Conservation (phyloP, 768 basidiomycete genomes). For the Leccinum boreale region DNA sequence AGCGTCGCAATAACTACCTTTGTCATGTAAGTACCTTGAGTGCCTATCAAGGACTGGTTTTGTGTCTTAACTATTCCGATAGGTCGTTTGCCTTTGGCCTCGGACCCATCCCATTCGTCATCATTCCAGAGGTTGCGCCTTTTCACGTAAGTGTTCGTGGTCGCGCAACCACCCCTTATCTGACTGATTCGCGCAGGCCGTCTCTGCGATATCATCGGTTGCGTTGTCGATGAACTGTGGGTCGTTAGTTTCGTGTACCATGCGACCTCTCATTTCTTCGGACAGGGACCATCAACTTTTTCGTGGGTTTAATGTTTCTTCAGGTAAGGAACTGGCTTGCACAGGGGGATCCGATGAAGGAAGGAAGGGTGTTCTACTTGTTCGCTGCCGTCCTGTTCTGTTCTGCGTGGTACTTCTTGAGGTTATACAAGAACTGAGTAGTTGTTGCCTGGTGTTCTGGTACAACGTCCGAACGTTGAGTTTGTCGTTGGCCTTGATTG, state of each 20-base stretch:
- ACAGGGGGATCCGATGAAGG: slow-evolving; percentile 53
- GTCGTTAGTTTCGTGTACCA: slow-evolving; percentile 18
- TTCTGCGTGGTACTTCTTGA: slow-evolving; percentile 22
- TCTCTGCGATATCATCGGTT: slow-evolving; percentile 76
- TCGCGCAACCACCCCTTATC: not conserved
- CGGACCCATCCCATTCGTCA: slow-evolving; percentile 90
- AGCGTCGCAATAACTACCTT: slow-evolving; percentile 77
- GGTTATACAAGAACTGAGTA: slow-evolving; percentile 23
- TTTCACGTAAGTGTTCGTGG: slow-evolving; percentile 50
- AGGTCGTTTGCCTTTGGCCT: slow-evolving; percentile 89
- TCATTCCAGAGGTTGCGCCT: slow-evolving; percentile 88
- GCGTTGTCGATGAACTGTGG: slow-evolving; percentile 70
- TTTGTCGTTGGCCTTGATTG: not conserved
- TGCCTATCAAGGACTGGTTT: slow-evolving; percentile 8
- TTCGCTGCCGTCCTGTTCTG: slow-evolving; percentile 59
- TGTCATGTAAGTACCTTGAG: slow-evolving; percentile 57
- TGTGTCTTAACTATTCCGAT: slow-evolving; percentile 2
- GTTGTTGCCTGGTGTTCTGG: not conserved
- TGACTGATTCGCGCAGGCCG: slow-evolving; percentile 45
- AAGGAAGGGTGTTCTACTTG: slow-evolving; percentile 87
- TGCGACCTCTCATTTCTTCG: slow-evolving; percentile 1
- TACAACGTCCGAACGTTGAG: not conserved
- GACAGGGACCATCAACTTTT: slow-evolving; percentile 80
- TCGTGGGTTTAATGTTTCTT: slow-evolving; percentile 81
- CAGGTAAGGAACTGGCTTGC: slow-evolving; percentile 77